Conservation (phyloP, 1,284 basidiomycete genomes). For the Coriolopsis trogii region DNA sequence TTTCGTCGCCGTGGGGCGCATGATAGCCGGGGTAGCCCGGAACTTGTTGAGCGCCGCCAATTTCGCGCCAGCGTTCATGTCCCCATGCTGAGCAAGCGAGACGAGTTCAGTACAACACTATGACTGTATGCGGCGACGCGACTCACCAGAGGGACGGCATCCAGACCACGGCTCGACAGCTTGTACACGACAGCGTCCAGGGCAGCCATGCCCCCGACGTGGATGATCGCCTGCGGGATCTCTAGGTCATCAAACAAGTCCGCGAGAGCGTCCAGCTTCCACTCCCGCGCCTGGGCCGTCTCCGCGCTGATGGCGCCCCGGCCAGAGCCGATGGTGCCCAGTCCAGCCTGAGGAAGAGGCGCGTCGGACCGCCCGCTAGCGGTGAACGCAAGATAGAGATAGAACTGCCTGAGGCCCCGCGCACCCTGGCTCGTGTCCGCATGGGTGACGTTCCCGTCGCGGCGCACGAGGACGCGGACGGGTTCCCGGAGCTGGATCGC, state of each 20-base stretch:
- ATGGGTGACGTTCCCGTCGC: slow-evolving; percentile 88
- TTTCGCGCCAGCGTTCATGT: slow-evolving; percentile 84
- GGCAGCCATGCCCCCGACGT: slow-evolving; percentile 85
- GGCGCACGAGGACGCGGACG: slow-evolving; percentile 91
- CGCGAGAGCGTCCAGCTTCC: slow-evolving; percentile 95
- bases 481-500: slow-evolving; percentile 91
- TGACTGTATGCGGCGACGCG: background rate
- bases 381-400: slow-evolving; percentile 90
- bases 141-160: slow-evolving; percentile 82
- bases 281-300: slow-evolving; percentile 89
- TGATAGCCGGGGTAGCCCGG: slow-evolving; percentile 56
- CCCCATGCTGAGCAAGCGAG: slow-evolving; percentile 69
- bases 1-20: slow-evolving; percentile 65
- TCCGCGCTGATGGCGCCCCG: slow-evolving; percentile 79
- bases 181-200: slow-evolving; percentile 90
- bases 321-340: slow-evolving; percentile 91
- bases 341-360: slow-evolving; percentile 58
- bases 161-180: slow-evolving; percentile 82
- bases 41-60: slow-evolving; percentile 83
- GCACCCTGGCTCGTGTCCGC: slow-evolving; percentile 72
- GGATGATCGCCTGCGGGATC: slow-evolving; percentile 82
- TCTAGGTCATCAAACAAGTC: slow-evolving; percentile 94
- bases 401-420: slow-evolving; percentile 89
- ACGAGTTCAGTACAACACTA: too few relatives aligned
- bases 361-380: slow-evolving; percentile 77